Conservation (phyloP, 2,329 filamentous ascomycete species). For the Acrocalymma vagum region DNA sequence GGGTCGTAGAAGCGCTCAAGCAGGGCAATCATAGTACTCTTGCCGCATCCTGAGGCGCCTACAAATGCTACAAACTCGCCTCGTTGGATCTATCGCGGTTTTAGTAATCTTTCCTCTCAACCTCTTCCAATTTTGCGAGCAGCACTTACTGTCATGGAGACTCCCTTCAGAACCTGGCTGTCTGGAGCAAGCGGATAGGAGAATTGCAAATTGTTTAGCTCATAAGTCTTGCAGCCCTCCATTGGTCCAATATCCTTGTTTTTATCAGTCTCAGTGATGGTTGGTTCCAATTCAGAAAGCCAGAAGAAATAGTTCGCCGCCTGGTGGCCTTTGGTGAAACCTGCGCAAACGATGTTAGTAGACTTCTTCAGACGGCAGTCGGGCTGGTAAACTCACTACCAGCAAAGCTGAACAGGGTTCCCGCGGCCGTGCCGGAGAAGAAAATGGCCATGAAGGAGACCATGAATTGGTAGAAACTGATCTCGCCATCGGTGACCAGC, state of each 20-base stretch:
- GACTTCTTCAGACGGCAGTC: too few relatives aligned
- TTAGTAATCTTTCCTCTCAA: slow-evolving; percentile 53
- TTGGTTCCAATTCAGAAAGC: slow-evolving; percentile 41
- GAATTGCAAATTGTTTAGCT: slow-evolving; percentile 10
- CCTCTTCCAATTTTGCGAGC: slow-evolving; percentile 1
- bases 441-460: slow-evolving; percentile 84
- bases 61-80: slow-evolving; percentile 64
- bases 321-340: slow-evolving; percentile 91
- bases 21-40: slow-evolving; percentile 87
- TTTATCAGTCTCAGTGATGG: slow-evolving; percentile 34
- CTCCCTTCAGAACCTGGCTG: slow-evolving; percentile 2
- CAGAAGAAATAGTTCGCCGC: slow-evolving; percentile 66
- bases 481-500: slow-evolving; percentile 50
- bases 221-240: not conserved
- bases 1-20: slow-evolving; percentile 89
- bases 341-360: too few relatives aligned
- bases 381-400: too few relatives aligned
- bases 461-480: slow-evolving; percentile 84
- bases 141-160: slow-evolving; percentile 8
- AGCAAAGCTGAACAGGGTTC: slow-evolving; percentile 87
- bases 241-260: slow-evolving; percentile 3
- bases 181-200: slow-evolving; percentile 2
- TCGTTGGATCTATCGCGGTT: slow-evolving; percentile 56
- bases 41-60: slow-evolving; percentile 88
- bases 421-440: slow-evolving; percentile 88